phyloP scores from a whole-genome alignment of 805 yeast species.

The Nakazawaea anatomiae region DNA sequence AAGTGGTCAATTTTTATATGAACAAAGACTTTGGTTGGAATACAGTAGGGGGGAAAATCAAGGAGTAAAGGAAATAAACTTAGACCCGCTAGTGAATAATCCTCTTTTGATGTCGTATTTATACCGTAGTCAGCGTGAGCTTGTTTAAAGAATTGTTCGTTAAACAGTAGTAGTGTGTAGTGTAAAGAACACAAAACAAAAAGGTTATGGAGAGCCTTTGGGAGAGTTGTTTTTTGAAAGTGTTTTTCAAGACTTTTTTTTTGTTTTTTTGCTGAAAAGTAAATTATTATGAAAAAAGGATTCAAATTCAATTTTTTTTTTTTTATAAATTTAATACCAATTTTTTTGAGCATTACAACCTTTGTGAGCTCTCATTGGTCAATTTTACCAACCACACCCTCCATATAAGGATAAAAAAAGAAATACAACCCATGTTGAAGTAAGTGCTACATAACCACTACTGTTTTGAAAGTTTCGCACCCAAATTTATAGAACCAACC shows the following conservation, averaged over 20 bases:
- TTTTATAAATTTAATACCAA: background rate
- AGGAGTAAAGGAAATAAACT: background rate
- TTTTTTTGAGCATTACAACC: background rate
- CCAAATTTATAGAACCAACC: too few species aligned
- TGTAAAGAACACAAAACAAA: background rate
- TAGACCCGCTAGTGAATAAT: conserved; percentile 8
- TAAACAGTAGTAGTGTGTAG: background rate
- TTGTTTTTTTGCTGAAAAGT: conserved; percentile 3
- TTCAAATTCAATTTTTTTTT: background rate
- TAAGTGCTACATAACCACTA: conserved; percentile 8
- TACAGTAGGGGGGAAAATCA: background rate
- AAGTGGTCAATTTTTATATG: conserved; percentile 26
- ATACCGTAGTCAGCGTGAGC: background rate
- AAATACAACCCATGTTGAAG: background rate
- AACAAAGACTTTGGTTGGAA: background rate
- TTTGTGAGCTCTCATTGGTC: background rate
- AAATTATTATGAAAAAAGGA: background rate
- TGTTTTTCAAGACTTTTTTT: background rate
- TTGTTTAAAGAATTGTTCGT: background rate
- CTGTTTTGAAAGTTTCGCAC: too few species aligned
- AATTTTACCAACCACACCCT: conserved; percentile 2
- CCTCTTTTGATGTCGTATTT: too few species aligned
- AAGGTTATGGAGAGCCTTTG: background rate
- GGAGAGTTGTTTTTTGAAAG: too few species aligned
- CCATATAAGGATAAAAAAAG: background rate